phyloP scores from a whole-genome alignment of 1,284 basidiomycete species.

The Athelia sp. region DNA sequence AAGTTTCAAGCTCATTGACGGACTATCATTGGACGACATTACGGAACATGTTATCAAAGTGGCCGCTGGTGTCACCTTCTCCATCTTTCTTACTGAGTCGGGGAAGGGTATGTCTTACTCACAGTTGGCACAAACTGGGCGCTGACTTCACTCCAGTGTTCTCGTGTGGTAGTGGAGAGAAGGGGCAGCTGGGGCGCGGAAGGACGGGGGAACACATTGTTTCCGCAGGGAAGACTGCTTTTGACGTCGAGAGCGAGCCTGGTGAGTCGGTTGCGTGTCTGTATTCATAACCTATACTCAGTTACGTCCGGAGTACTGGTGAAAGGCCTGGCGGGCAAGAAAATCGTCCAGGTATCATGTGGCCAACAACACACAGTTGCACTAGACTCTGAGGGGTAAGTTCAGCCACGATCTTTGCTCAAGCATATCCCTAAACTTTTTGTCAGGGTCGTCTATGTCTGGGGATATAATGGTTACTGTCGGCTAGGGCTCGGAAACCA shows the following conservation, averaged over 20 bases:
- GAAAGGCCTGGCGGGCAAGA: constrained; percentile 67
- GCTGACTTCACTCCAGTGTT: constrained; percentile 50
- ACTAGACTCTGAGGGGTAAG: constrained; percentile 70
- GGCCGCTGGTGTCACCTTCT: constrained; percentile 81
- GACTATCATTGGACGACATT: constrained; percentile 45
- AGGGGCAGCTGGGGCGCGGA: constrained; percentile 91
- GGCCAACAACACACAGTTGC: constrained; percentile 87
- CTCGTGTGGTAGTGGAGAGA: constrained; percentile 87
- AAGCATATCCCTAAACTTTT: constrained; percentile 2
- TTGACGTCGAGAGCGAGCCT: constrained; percentile 75
- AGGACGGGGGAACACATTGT: constrained; percentile 85
- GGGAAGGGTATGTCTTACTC: constrained; percentile 58
- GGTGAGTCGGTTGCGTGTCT: constrained; percentile 36
- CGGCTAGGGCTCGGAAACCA: constrained; percentile 82
- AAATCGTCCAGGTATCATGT: constrained; percentile 77
- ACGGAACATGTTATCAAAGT: constrained; percentile 69
- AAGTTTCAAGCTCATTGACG: constrained; percentile 60
- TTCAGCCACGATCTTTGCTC: constrained; percentile 7
- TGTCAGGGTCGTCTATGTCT: constrained; percentile 73
- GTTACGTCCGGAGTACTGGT: constrained; percentile 50
- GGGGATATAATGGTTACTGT: constrained; percentile 84
- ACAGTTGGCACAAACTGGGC: constrained; percentile 4
- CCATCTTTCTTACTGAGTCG: constrained; percentile 72
- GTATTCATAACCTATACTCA: constrained; percentile 3
- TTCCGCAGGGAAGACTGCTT: constrained; percentile 78